These are phyloP conservation scores for Salix arbutifolia DNA, from an alignment of 345 rosid genomes.

Conservation along the genomic window DNA sequence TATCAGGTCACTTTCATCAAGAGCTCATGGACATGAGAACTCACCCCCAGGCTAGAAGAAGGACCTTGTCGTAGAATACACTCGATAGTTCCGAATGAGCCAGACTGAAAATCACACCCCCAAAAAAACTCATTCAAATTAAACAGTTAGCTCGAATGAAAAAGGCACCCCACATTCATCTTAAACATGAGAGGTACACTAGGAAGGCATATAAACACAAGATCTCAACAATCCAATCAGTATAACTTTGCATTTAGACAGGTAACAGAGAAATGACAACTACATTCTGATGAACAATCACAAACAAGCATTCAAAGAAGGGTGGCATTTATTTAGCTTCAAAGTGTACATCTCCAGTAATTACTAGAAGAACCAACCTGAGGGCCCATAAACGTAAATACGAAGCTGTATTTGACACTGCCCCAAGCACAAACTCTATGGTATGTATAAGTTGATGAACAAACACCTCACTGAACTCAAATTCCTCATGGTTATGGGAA, in stretches of 20 bases:
- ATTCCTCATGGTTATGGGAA: constrained; percentile 76
- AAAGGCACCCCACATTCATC: neutral
- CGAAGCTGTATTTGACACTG: constrained; percentile 97
- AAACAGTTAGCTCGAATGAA: neutral
- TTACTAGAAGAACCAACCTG: constrained; percentile 44
- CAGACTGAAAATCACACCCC: constrained; percentile 44
- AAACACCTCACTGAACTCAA: constrained; percentile 91
- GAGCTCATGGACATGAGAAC: constrained; percentile 2
- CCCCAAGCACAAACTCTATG: constrained; percentile 96
- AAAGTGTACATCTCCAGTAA: neutral
- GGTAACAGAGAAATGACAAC: neutral
- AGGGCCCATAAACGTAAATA: constrained; percentile 96
- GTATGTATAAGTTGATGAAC: constrained; percentile 97
- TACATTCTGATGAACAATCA: neutral
- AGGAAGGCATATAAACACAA: neutral
- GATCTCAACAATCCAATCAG: neutral
- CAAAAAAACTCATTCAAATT: neutral
- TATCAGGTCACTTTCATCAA: neutral
- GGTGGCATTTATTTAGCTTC: constrained; percentile 3
- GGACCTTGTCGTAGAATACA: constrained; percentile 95
- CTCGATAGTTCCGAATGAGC: constrained; percentile 94
- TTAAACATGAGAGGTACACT: neutral
- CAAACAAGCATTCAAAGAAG: neutral
- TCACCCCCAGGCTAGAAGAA: constrained; percentile 86
- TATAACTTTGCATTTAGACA: too few relatives aligned